Base-by-base conservation (phyloP, 805 yeast genomes). In the Pichia scutulata region DNA sequence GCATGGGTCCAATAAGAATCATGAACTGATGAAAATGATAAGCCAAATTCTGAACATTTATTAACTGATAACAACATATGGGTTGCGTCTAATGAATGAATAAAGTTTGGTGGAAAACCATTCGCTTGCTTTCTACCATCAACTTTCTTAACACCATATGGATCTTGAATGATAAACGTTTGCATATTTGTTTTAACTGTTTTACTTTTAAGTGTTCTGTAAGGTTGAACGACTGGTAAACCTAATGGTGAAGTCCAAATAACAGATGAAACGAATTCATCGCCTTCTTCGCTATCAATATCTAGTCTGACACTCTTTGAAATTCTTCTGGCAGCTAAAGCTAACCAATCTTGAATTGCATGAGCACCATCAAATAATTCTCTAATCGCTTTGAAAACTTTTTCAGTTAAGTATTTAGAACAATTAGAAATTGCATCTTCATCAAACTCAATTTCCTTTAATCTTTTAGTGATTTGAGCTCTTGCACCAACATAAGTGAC, bases 1-100 rank as follows among this genome's bases (percentile, higher is more conserved):
- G 99, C 97, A 64, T 93, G 98, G 0, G 98, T 89, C 99, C 99
- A 92, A 66, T 87, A 92, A 0, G 98, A 92, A 65, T 92, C 99
- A 67, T 92, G 99, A 23, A 92, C 99, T 0, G 98, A 82, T 0
- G 98, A 97, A 74, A 93, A 92, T 13, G 81, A 72, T 46, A 93
- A 67, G 0, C 78, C 80, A 1, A 64, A 63, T 41, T 81, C 75
- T 5, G 84, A 80, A 66, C 97, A 89, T 23, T 81, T 81, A 46
- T 80, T 73, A 0, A 97, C 95, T 9, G 96, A 85, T 72, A 90
- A 70, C 47, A 93, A 73, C 99, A 92, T 93, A 65, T 92, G 99
- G 0, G 97, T 84, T 1, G 98, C 98, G 74, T 92, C 99, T 51
- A 92, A 72, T 0, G 98, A 92, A 64, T 92, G 99, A 47, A 92